Conservation (phyloP, 345 rosid species). For the Euphorbia pulcherrima region DNA sequence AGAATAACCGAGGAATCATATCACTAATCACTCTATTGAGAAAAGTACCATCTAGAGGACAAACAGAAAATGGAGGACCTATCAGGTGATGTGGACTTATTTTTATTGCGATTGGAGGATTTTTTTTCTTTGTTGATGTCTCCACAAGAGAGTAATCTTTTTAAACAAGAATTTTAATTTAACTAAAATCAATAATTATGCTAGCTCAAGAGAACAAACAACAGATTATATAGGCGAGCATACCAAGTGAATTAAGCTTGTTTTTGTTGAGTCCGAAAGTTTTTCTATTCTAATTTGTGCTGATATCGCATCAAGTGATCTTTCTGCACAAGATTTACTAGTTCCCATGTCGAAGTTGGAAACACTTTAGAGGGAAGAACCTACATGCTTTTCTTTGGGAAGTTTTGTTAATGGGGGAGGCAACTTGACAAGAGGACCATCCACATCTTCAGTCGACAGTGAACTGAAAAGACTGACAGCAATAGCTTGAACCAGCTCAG, state of each 20-base stretch:
- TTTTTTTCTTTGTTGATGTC: not conserved
- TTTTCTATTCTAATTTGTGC: no score
- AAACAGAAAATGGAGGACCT: not conserved
- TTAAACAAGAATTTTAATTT: not conserved
- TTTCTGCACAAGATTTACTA: not conserved
- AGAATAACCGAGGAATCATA: no score
- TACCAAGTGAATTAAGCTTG: not conserved
- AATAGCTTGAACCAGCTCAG: constrained; percentile 65
- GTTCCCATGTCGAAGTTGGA: not conserved
- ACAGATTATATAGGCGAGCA: no score
- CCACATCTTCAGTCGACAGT: constrained; percentile 68
- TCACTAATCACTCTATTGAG: not conserved
- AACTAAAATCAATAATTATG: no score
- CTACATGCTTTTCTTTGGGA: constrained; percentile 86
- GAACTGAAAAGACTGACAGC: constrained; percentile 63
- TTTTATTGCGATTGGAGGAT: not conserved
- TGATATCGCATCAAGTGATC: not conserved
- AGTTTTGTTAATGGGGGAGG: constrained; percentile 69
- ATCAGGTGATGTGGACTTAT: not conserved
- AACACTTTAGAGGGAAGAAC: constrained; percentile 11
- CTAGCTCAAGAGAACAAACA: no score
- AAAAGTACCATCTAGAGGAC: not conserved
- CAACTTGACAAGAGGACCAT: constrained; percentile 76
- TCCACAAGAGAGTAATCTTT: not conserved
- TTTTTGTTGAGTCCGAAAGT: not conserved